These are phyloP conservation scores for Carallia brachiata DNA, from an alignment of 345 rosid genomes.

Conservation along the genomic window DNA sequence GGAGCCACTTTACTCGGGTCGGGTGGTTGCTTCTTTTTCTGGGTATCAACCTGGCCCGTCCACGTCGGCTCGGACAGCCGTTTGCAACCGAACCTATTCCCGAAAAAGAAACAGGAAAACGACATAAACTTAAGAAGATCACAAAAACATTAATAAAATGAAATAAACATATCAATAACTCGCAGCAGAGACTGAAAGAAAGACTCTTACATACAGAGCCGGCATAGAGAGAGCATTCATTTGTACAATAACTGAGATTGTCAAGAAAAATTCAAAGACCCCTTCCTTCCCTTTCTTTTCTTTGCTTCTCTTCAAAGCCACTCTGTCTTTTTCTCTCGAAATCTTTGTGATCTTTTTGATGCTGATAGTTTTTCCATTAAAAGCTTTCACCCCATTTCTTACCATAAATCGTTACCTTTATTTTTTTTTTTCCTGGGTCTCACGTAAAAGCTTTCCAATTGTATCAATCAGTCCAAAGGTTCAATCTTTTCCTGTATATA, in stretches of 20 bases:
- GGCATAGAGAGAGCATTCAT: not conserved
- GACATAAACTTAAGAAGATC: not conserved
- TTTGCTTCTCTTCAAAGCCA: constrained; percentile 30
- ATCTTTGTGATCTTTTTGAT: constrained; percentile 6
- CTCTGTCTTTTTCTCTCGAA: not conserved
- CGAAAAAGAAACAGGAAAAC: constrained; percentile 8
- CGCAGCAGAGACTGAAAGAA: not conserved
- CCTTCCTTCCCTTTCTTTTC: too few species aligned
- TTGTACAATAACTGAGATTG: not conserved
- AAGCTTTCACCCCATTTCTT: constrained; percentile 53
- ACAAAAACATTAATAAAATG: not conserved
- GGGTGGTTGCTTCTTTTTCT: too few species aligned
- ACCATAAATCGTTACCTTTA: constrained; percentile 40
- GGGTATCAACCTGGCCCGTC: not conserved
- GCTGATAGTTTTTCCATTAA: constrained; percentile 46
- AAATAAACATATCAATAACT: not conserved
- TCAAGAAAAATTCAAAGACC: constrained; percentile 7
- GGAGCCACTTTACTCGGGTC: too few species aligned
- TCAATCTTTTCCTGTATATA: constrained; percentile 4
- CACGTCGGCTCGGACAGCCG: constrained; percentile 33
- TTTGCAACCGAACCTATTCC: constrained; percentile 8
- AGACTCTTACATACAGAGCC: not conserved
- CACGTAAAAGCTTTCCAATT: constrained; percentile 46
- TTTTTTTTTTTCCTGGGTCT: constrained; percentile 18
- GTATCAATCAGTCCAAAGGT: constrained; percentile 9